Conservation (phyloP, 169 alveolate species). For the Eimeria zaria region DNA sequence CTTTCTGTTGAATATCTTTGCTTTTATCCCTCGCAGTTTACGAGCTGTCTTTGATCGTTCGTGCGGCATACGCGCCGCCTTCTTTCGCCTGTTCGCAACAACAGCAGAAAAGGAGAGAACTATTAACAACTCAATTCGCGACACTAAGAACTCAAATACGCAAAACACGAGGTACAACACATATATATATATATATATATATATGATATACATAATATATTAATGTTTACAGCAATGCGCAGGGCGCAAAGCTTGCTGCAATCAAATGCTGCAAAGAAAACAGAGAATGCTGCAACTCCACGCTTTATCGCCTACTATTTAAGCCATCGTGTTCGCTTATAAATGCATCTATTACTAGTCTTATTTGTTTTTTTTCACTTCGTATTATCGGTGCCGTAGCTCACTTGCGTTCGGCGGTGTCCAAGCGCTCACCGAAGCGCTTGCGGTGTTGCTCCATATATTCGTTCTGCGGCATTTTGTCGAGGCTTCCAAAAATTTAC, state of each 20-base stretch:
- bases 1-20: conserved; percentile 98
- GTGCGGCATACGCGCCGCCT: conserved; percentile 97
- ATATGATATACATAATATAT: too few relatives aligned
- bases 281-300: neutral
- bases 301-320: neutral
- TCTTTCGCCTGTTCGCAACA: conserved; percentile 92
- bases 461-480: conserved; percentile 98
- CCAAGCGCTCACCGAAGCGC: conserved; percentile 98
- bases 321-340: neutral
- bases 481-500: neutral
- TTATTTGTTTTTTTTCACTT: neutral
- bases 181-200: too few relatives aligned
- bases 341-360: neutral
- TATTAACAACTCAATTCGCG: neutral
- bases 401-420: conserved; percentile 94
- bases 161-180: neutral
- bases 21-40: conserved; percentile 98
- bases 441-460: conserved; percentile 98
- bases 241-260: neutral
- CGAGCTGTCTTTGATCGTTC: conserved; percentile 97
- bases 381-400: neutral
- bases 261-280: neutral
- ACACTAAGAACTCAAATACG: neutral
- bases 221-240: neutral
- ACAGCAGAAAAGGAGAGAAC: neutral